Evolutionary conservation across 2,329 filamentous ascomycete genomes (phyloP), one percentile per base, ranked within the genome.

Genomic region (Bipolaris sorokiniana): DNA sequence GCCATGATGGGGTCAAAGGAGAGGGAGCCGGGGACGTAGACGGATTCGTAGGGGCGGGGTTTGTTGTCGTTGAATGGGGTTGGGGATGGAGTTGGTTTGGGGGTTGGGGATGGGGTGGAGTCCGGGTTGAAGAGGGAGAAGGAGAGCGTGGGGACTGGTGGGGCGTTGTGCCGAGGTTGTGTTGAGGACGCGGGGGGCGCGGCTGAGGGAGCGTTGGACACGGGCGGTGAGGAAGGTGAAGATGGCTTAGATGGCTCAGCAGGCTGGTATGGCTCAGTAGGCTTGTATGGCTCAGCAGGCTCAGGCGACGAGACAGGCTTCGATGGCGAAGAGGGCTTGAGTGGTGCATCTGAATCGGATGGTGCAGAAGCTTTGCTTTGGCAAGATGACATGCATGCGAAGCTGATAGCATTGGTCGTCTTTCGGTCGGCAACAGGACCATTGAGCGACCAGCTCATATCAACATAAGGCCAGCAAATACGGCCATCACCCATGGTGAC

Each of bases 401-500:
- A 86, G 54, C 81, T 83, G 59, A 86, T 84, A 64, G 81, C 78
- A 56, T 71, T 70, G 20, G 66, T 66, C 10, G 51, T 64, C 10
- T 54, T 76, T 65, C 61, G 71, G 68, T 75, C 76, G 26, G 40
- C 74, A 71, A 53, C 75, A 65, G 48, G 77, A 60, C 31, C 80
- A 78, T 68, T 81, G 72, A 72, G 68, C 15, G 53, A 69, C 84
- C 84, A 86, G 33, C 76, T 76, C 82, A 85, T 84, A 69, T 77
- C 77, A 51, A 85, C 82, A 60, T 86, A 86, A 23, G 84, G 84
- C 84, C 84, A 88, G 79, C 86, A 88, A 64, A 88, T 79, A 46
- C 82, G 78, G 20, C 82, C 83, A 58, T 86, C 83, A n/a, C 74
- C 64, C 77, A 86, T 82, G 31, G 83, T 86, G 10, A 85, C 84